These are phyloP conservation scores for Colletotrichum lindemuthianum DNA, from an alignment of 2,329 filamentous ascomycete genomes.

Conservation along the genomic window DNA sequence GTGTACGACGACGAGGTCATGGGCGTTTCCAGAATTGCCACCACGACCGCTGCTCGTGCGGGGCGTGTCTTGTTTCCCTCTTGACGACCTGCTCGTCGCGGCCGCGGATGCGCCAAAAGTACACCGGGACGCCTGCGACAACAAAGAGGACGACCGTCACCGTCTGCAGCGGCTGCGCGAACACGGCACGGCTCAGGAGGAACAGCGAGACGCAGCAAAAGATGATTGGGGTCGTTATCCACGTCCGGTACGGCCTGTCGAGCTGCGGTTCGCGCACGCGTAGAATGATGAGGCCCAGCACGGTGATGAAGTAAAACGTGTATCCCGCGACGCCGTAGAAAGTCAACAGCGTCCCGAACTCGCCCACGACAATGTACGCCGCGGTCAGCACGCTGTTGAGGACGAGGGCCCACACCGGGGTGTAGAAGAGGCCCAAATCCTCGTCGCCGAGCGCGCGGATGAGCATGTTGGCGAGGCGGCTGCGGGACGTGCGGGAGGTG, in stretches of 20 bases:
- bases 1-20: constrained; percentile 16
- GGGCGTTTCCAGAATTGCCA: constrained; percentile 71
- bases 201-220: constrained; percentile 99
- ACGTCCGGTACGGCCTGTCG: constrained; percentile 92
- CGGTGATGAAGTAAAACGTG: constrained; percentile 95
- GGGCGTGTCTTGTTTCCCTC: constrained; percentile 46
- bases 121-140: constrained; percentile 83
- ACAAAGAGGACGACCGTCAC: constrained; percentile 88
- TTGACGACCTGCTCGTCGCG: constrained; percentile 63
- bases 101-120: constrained; percentile 84
- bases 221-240: constrained; percentile 96
- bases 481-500: constrained; percentile 60
- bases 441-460: constrained; percentile 77
- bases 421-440: constrained; percentile 85
- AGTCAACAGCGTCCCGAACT: constrained; percentile 90
- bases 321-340: constrained; percentile 99
- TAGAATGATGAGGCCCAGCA: constrained; percentile 90
- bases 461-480: constrained; percentile 68
- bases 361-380: constrained; percentile 84
- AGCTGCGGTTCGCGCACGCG: constrained; percentile 87
- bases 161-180: constrained; percentile 91
- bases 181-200: constrained; percentile 85
- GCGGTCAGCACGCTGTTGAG: constrained; percentile 81
- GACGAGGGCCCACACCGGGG: constrained; percentile 89
- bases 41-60: constrained; percentile 49